Percentiles rank a stretch among this genome's conserved stretches.
Conservation (phyloP, 2,329 filamentous ascomycete species). For the Colletotrichum camelliae region DNA sequence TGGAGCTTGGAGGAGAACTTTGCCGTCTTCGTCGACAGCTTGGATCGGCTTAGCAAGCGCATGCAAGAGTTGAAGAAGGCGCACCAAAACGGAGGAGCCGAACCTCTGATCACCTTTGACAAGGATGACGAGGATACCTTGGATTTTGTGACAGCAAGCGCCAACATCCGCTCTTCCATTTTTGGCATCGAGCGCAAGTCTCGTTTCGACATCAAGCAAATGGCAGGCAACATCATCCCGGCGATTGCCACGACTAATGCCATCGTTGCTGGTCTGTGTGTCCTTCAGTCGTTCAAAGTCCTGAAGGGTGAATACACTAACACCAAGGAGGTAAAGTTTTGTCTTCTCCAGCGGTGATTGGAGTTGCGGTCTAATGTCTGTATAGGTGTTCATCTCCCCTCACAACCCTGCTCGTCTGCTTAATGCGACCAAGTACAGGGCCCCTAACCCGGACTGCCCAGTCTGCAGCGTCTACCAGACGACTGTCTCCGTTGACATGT, state of each 20-base stretch:
- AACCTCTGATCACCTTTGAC: conserved; percentile 83
- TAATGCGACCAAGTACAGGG: conserved; percentile 59
- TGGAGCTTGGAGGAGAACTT: conserved; percentile 90
- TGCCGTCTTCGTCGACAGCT: conserved; percentile 83
- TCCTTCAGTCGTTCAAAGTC: conserved; percentile 92
- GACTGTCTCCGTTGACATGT: conserved; percentile 70
- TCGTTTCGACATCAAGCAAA: conserved; percentile 97
- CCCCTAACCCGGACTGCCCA: conserved; percentile 82
- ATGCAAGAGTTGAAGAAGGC: conserved; percentile 66
- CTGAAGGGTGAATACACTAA: conserved; percentile 73
- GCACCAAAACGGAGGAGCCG: conserved; percentile 50
- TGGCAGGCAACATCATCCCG: conserved; percentile 99
- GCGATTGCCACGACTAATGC: conserved; percentile 98
- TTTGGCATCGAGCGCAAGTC: conserved; percentile 90
- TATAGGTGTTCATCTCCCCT: conserved; percentile 78
- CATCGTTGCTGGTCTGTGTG: conserved; percentile 91
- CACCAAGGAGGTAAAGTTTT: conserved; percentile 70
- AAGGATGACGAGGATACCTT: conserved; percentile 96
- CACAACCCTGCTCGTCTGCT: conserved; percentile 63
- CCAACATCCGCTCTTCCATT: conserved; percentile 87
- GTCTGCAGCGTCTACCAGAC: conserved; percentile 80
- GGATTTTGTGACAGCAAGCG: conserved; percentile 90
- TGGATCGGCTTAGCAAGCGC: conserved; percentile 77
- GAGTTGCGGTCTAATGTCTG: not conserved
- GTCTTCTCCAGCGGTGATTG: not conserved